Conservation (phyloP, 495 filamentous ascomycete species). For the Daldinia decipiens region DNA sequence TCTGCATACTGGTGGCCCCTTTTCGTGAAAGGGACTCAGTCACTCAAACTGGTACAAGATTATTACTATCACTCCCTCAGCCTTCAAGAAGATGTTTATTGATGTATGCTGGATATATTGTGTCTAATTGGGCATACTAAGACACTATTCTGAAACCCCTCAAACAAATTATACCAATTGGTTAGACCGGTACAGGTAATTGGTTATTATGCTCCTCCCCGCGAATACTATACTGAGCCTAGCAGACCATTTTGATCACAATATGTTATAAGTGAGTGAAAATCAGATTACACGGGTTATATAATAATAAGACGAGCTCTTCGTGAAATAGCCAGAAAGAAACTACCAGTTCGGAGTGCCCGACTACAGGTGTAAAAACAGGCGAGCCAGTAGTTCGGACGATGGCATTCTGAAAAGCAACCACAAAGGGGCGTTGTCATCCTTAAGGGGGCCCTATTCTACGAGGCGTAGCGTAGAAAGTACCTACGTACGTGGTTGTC, state of each 20-base stretch:
- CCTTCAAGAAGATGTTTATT: not conserved
- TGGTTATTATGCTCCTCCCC: not conserved
- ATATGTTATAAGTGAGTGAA: not conserved
- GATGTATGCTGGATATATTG: not conserved
- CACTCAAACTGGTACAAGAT: not conserved
- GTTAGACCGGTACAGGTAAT: not conserved
- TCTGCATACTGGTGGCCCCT: not conserved
- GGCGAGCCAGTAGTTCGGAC: not conserved
- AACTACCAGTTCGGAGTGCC: not conserved
- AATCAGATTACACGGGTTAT: not conserved
- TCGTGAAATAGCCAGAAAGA: not conserved
- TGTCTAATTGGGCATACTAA: not conserved
- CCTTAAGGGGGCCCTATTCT: not conserved
- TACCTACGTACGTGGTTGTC: not conserved
- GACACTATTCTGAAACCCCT: not conserved
- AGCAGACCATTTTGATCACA: not conserved
- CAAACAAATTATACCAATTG: not conserved
- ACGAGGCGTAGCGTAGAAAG: not conserved
- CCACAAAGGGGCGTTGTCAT: not conserved
- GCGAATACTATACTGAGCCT: not conserved
- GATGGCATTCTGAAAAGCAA: not conserved
- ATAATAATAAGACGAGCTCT: not conserved
- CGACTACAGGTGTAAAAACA: not conserved
- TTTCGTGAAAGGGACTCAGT: not conserved
- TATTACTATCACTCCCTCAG: not conserved